A percentile compares a stretch with the other conserved stretches of the same genome.
phyloP scores from a whole-genome alignment of 208 protist species.

The Trypanosoma rangeli region DNA sequence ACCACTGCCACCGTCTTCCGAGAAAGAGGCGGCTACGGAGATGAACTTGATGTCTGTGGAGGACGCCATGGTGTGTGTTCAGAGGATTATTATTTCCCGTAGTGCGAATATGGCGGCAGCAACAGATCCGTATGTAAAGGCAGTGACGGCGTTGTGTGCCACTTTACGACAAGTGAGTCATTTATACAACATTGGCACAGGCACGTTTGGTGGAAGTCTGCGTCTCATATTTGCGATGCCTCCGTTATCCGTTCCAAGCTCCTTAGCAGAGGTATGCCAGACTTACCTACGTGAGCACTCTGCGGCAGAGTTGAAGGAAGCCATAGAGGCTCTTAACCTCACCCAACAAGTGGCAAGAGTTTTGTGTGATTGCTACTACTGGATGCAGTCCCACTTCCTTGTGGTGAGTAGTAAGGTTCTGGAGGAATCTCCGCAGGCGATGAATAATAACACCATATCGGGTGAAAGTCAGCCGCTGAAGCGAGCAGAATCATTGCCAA shows the following conservation, averaged over 20 bases:
- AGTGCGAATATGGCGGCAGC: neutral
- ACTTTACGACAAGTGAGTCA: conserved; percentile 28
- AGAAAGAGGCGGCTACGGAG: neutral
- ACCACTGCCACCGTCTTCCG: neutral
- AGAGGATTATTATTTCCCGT: conserved; percentile 11
- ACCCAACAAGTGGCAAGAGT: conserved; percentile 12
- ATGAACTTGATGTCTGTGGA: conserved; percentile 25
- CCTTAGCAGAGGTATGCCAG: conserved; percentile 5
- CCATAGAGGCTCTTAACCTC: conserved; percentile 19
- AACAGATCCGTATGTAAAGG: conserved; percentile 8
- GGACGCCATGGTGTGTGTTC: conserved; percentile 19
- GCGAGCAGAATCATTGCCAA: neutral
- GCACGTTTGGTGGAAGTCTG: conserved; percentile 31
- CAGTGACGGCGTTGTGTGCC: conserved; percentile 21
- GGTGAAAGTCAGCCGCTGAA: neutral
- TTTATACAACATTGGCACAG: conserved; percentile 31
- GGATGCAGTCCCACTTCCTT: conserved; percentile 35
- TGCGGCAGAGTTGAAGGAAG: conserved; percentile 24
- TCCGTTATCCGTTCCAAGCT: conserved; percentile 19
- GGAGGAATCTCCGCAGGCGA: neutral
- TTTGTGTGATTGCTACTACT: conserved; percentile 29
- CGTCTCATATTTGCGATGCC: conserved; percentile 31
- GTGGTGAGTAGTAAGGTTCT: conserved; percentile 1
- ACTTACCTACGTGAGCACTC: conserved; percentile 27
- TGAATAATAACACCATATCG: neutral